Conservation (phyloP, 2,329 filamentous ascomycete genomes). For the Aspergillus neotritici region DNA sequence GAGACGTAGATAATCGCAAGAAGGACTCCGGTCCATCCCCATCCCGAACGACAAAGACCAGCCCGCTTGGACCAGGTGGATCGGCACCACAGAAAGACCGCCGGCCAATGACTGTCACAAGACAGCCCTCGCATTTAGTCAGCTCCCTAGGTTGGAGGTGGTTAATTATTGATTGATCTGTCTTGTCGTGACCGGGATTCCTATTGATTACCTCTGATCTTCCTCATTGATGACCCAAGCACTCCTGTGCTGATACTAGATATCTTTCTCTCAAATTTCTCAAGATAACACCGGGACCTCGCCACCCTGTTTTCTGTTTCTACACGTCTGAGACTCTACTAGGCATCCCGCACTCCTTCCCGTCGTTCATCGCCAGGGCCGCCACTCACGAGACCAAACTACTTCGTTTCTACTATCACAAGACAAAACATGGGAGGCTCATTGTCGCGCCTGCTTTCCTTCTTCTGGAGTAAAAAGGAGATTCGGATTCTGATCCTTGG, state of each 20-base stretch:
- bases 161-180: not conserved
- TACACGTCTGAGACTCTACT: not conserved
- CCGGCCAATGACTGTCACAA: constrained; percentile 15
- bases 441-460: constrained; percentile 58
- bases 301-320: constrained; percentile 1
- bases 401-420: not conserved
- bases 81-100: constrained; percentile 14
- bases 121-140: constrained; percentile 17
- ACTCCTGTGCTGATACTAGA: too few relatives aligned
- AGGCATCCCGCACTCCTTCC: not conserved
- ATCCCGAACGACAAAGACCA: constrained; percentile 1
- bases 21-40: not conserved
- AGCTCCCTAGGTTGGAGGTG: constrained; percentile 11
- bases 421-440: constrained; percentile 49
- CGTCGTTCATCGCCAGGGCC: constrained; percentile 1
- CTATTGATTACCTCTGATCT: not conserved
- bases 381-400: constrained; percentile 5
- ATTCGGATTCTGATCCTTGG: constrained; percentile 93
- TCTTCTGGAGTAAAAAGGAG: constrained; percentile 93
- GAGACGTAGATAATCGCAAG: too few relatives aligned
- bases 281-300: too few relatives aligned
- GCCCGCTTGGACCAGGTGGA: constrained; percentile 22
- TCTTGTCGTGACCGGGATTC: not conserved
- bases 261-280: too few relatives aligned
- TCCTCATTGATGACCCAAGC: too few relatives aligned